Conservation (phyloP, 2,329 filamentous ascomycete genomes). For the Pyricularia pennisetigena region DNA sequence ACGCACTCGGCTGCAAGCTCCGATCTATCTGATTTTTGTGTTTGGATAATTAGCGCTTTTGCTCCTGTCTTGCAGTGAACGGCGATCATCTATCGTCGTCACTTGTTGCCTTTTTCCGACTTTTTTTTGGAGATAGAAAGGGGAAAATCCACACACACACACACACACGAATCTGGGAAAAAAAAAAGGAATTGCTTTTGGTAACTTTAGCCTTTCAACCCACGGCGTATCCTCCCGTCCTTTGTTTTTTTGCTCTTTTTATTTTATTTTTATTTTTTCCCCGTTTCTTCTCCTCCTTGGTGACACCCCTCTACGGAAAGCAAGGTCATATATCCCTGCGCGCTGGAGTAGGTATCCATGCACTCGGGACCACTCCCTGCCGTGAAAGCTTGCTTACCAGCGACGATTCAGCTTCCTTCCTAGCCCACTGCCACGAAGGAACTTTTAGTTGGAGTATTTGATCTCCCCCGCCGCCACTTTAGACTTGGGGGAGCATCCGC, state of each 20-base stretch:
- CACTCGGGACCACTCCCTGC: not conserved
- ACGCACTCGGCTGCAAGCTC: not conserved
- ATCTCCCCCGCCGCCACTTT: not conserved
- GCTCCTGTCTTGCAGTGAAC: not conserved
- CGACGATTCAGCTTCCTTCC: not conserved
- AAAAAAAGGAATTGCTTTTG: not conserved
- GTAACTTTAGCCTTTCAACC: not conserved
- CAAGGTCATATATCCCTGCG: not conserved
- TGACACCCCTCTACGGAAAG: not conserved
- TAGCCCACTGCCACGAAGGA: not conserved
- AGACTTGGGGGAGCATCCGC: not conserved
- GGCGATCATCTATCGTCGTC: too few relatives aligned
- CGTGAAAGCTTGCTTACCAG: not conserved
- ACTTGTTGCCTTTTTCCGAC: too few relatives aligned
- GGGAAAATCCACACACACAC: not conserved
- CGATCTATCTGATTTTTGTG: not conserved
- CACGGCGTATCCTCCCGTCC: not conserved
- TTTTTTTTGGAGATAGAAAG: not conserved
- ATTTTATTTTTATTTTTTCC: slow-evolving; percentile 6
- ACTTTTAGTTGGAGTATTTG: not conserved
- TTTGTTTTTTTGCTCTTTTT: slow-evolving; percentile 5
- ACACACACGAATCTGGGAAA: not conserved
- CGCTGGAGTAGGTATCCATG: not conserved
- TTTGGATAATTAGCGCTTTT: not conserved
- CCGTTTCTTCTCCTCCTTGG: slow-evolving; percentile 8